Percentiles rank a stretch among this genome's conserved stretches.
Evolutionary conservation across 495 filamentous ascomycete genomes (phyloP).

Genomic region (Lasiosphaeria hispida): DNA sequence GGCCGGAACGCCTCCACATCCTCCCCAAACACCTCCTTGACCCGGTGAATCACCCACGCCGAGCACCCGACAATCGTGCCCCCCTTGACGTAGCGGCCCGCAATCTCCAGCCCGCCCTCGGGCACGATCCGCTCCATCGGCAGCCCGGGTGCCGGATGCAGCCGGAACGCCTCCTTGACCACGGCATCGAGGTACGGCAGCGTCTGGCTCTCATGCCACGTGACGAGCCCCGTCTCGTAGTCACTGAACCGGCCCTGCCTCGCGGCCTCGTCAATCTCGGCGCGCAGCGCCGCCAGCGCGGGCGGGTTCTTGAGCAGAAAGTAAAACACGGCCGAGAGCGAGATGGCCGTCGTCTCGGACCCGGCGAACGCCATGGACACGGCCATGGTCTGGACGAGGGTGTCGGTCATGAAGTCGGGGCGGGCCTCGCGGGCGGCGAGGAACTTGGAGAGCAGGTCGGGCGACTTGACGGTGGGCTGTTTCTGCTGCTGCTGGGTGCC

Average conservation of each 20-base stretch:
- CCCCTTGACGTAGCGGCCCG: slow-evolving; percentile 54
- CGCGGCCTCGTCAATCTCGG: slow-evolving; percentile 56
- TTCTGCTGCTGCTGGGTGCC: too few relatives aligned
- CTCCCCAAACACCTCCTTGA: slow-evolving; percentile 56
- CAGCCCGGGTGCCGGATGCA: slow-evolving; percentile 62
- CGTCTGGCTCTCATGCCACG: slow-evolving; percentile 57
- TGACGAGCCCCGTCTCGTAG: slow-evolving; percentile 53
- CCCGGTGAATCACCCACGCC: slow-evolving; percentile 62
- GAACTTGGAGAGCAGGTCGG: slow-evolving; percentile 61
- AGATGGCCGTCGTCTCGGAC: slow-evolving; percentile 63
- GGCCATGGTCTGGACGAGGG: slow-evolving; percentile 62
- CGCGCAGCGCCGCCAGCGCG: slow-evolving; percentile 41
- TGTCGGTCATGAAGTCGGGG: slow-evolving; percentile 66
- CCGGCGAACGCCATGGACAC: slow-evolving; percentile 65
- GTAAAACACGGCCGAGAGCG: slow-evolving; percentile 62
- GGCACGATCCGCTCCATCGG: slow-evolving; percentile 66
- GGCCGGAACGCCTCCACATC: slow-evolving; percentile 57
- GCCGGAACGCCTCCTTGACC: slow-evolving; percentile 66
- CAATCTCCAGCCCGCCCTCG: slow-evolving; percentile 50
- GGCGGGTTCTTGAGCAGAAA: slow-evolving; percentile 55
- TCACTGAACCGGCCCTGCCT: slow-evolving; percentile 48
- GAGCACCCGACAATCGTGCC: slow-evolving; percentile 63
- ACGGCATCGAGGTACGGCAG: slow-evolving; percentile 64
- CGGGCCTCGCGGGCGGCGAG: slow-evolving; percentile 54
- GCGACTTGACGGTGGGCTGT: slow-evolving; percentile 48